A percentile compares a stretch with the other conserved stretches of the same genome.
These are phyloP conservation scores for Coniferiporia sulphurascens DNA, from an alignment of 1,284 basidiomycete genomes.

Conservation along the genomic window DNA sequence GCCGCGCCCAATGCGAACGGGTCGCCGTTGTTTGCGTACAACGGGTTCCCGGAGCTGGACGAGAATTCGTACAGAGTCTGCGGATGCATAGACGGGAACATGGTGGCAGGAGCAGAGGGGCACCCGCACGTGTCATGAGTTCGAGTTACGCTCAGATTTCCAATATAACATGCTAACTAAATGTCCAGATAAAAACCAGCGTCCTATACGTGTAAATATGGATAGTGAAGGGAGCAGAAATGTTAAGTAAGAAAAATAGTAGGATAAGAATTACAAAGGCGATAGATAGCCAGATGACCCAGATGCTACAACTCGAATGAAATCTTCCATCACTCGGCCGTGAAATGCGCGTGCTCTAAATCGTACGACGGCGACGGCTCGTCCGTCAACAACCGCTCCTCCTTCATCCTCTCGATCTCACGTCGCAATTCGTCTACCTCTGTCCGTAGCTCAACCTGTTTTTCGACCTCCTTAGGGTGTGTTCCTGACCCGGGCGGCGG, in stretches of 20 bases:
- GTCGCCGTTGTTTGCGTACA: not conserved
- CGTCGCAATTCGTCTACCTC: not conserved
- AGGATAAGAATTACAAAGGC: no score
- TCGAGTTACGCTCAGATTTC: not conserved
- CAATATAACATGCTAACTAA: no score
- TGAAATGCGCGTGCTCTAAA: no score
- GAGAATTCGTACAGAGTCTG: conserved; percentile 9
- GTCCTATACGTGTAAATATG: no score
- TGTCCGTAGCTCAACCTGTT: not conserved
- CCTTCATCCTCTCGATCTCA: not conserved
- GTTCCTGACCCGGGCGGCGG: not conserved
- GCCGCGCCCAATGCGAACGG: not conserved
- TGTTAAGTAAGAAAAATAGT: no score
- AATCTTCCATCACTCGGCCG: no score
- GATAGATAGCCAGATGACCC: no score
- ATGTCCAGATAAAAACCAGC: no score
- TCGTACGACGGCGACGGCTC: conserved; percentile 2
- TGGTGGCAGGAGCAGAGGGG: not conserved
- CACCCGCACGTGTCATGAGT: not conserved
- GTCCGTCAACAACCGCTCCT: not conserved
- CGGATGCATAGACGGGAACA: not conserved
- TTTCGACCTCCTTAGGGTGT: not conserved
- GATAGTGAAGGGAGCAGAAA: no score
- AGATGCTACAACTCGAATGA: no score
- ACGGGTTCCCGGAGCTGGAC: not conserved